Percentiles rank a stretch among this genome's conserved stretches.
phyloP scores from a whole-genome alignment of 208 protist genomes.

The Lotmaria passim region DNA sequence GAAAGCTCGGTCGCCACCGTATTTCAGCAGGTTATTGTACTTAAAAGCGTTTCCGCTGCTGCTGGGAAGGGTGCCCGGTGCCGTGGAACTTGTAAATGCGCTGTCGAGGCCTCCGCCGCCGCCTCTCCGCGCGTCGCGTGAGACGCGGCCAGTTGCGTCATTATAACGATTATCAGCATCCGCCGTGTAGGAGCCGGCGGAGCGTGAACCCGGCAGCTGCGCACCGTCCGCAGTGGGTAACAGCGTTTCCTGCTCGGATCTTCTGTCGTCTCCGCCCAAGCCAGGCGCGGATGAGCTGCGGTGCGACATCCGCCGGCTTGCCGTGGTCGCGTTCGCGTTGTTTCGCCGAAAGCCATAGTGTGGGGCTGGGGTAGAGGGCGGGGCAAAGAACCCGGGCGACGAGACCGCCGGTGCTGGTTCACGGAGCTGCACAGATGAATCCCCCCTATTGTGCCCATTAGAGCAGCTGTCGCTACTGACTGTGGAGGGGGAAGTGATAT shows the following conservation, averaged over 20 bases:
- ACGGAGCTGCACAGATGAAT: not conserved
- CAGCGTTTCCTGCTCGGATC: not conserved
- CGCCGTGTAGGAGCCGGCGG: not conserved
- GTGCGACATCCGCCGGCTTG: conserved; percentile 30
- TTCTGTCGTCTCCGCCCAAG: conserved; percentile 1
- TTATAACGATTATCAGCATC: not conserved
- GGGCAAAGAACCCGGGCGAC: conserved; percentile 16
- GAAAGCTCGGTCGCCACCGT: conserved; percentile 15
- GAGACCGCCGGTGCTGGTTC: conserved; percentile 6
- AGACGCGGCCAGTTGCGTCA: not conserved
- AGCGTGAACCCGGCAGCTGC: conserved; percentile 2
- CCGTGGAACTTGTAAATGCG: not conserved
- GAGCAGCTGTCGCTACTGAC: conserved; percentile 5
- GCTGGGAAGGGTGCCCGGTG: conserved; percentile 16
- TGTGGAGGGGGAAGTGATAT: conserved; percentile 13
- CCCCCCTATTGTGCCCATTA: conserved; percentile 1
- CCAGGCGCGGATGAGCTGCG: conserved; percentile 22
- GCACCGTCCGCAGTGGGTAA: not conserved
- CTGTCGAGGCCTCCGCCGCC: conserved; percentile 1
- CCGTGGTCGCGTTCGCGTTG: conserved; percentile 30
- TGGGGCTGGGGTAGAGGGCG: conserved; percentile 36
- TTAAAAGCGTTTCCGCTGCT: conserved; percentile 18
- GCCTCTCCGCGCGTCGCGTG: conserved; percentile 7
- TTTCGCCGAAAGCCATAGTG: conserved; percentile 39
- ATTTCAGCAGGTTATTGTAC: conserved; percentile 9